phyloP scores from a whole-genome alignment of 805 yeast genomes.

The Saccharomycopsis fodiens region DNA sequence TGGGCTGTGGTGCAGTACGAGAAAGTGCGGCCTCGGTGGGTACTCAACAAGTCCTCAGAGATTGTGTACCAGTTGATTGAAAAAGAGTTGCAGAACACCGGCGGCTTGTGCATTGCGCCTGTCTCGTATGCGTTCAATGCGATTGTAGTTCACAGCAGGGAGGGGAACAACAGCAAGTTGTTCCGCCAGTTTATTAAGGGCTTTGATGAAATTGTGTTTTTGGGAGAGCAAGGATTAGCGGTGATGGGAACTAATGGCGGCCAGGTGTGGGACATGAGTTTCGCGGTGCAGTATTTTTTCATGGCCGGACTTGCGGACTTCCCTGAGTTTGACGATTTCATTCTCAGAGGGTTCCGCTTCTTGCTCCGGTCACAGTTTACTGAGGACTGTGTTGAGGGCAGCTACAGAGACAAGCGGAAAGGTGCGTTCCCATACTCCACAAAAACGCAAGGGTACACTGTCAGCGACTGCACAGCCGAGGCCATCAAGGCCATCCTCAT shows the following conservation, averaged over 20 bases:
- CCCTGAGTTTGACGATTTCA: slow-evolving; percentile 56
- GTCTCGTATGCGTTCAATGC: slow-evolving; percentile 82
- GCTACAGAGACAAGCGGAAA: slow-evolving; percentile 71
- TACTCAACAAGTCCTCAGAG: slow-evolving; percentile 43
- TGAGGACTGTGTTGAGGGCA: slow-evolving; percentile 66
- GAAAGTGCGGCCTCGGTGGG: slow-evolving; percentile 69
- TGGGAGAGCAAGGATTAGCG: slow-evolving; percentile 86
- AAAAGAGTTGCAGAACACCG: slow-evolving; percentile 74
- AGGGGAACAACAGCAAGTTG: slow-evolving; percentile 57
- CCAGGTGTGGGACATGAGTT: slow-evolving; percentile 95
- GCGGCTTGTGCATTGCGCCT: slow-evolving; percentile 84
- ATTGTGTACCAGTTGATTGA: slow-evolving; percentile 55
- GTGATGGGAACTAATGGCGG: slow-evolving; percentile 97
- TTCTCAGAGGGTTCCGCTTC: slow-evolving; percentile 62
- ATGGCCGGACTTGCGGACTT: slow-evolving; percentile 69
- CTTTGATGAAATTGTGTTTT: slow-evolving; percentile 70
- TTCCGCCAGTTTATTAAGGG: slow-evolving; percentile 50
- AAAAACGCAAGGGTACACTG: slow-evolving; percentile 92
- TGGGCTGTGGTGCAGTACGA: slow-evolving; percentile 56
- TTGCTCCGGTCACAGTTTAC: slow-evolving; percentile 79
- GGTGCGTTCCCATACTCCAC: slow-evolving; percentile 98
- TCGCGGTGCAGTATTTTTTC: slow-evolving; percentile 76
- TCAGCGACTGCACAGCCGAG: slow-evolving; percentile 95
- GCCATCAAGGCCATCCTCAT: slow-evolving; percentile 87
- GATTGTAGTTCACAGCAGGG: slow-evolving; percentile 51